phyloP scores from a whole-genome alignment of 2,329 filamentous ascomycete genomes.

The Xylariomycetidae sp. region DNA sequence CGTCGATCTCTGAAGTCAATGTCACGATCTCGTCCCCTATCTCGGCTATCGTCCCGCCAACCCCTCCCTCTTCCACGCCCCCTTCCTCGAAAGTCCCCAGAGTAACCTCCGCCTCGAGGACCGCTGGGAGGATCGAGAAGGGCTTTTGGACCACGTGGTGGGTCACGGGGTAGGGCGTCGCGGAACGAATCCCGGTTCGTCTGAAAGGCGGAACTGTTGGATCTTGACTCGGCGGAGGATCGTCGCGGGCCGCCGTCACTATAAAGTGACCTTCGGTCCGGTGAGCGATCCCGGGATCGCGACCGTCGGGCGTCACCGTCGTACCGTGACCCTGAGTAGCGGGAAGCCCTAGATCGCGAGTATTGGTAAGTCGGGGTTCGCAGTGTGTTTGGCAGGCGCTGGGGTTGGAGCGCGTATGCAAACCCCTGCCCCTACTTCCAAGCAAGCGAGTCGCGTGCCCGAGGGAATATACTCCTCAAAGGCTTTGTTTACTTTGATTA shows the following conservation, averaged over 20 bases:
- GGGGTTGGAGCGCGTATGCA: too few relatives aligned
- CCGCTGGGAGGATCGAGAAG: slow-evolving; percentile 64
- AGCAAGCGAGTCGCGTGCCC: too few relatives aligned
- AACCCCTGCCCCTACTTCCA: too few relatives aligned
- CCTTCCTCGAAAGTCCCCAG: slow-evolving; percentile 57
- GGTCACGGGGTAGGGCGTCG: slow-evolving; percentile 56
- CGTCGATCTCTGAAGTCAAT: slow-evolving; percentile 52
- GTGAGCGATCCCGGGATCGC: slow-evolving; percentile 64
- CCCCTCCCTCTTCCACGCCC: slow-evolving; percentile 49
- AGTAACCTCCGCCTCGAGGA: slow-evolving; percentile 61
- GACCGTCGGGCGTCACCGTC: slow-evolving; percentile 57
- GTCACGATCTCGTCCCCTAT: slow-evolving; percentile 54
- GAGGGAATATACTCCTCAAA: too few relatives aligned
- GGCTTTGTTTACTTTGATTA: too few relatives aligned
- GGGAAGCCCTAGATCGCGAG: slow-evolving; percentile 43
- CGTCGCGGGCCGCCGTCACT: slow-evolving; percentile 63
- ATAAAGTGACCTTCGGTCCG: slow-evolving; percentile 50
- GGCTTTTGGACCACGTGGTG: slow-evolving; percentile 76
- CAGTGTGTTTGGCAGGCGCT: too few relatives aligned
- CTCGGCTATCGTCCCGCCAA: slow-evolving; percentile 58
- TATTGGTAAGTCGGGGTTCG: too few relatives aligned
- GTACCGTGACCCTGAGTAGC: slow-evolving; percentile 54
- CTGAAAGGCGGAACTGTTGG: slow-evolving; percentile 55
- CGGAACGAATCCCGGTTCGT: slow-evolving; percentile 52
- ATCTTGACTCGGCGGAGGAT: slow-evolving; percentile 52